Evolutionary conservation across 2,329 filamentous ascomycete genomes (phyloP).

Genomic region (Exophiala xenobiotica): DNA sequence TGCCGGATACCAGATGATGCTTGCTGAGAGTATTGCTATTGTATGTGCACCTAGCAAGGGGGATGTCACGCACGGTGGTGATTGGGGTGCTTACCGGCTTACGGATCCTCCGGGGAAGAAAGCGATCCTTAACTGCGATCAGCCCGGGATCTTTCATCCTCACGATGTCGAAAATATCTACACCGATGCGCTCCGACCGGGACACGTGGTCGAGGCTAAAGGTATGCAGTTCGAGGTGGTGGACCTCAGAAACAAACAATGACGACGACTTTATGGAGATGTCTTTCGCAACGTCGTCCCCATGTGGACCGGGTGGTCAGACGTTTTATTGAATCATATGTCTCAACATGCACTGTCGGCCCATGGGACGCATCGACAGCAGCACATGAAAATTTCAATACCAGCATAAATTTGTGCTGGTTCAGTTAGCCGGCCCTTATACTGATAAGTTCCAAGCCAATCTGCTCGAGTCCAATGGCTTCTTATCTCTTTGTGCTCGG

Average conservation of each 20-base stretch:
- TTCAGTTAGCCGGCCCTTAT: too few species aligned
- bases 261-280: constrained; percentile 4
- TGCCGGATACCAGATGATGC: constrained; percentile 90
- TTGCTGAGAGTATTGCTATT: constrained; percentile 93
- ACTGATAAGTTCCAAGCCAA: too few species aligned
- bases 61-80: constrained; percentile 40
- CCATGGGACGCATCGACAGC: background rate
- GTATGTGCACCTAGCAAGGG: constrained; percentile 82
- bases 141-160: constrained; percentile 81
- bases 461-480: too few species aligned
- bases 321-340: constrained; percentile 1
- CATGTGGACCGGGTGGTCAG: constrained; percentile 6
- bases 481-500: background rate
- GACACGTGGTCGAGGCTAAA: constrained; percentile 68
- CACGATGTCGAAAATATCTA: constrained; percentile 72
- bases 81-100: constrained; percentile 87
- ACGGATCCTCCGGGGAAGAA: constrained; percentile 90
- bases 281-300: background rate
- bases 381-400: too few species aligned
- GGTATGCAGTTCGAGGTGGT: constrained; percentile 67
- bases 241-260: constrained; percentile 51
- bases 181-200: constrained; percentile 68
- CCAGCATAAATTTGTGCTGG: too few species aligned
- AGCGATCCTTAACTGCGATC: constrained; percentile 75
- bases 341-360: too few species aligned